A percentile compares a stretch with the other conserved stretches of the same genome.
Conservation (phyloP, 23 red algal species). For the Gracilariopsis chorda region DNA sequence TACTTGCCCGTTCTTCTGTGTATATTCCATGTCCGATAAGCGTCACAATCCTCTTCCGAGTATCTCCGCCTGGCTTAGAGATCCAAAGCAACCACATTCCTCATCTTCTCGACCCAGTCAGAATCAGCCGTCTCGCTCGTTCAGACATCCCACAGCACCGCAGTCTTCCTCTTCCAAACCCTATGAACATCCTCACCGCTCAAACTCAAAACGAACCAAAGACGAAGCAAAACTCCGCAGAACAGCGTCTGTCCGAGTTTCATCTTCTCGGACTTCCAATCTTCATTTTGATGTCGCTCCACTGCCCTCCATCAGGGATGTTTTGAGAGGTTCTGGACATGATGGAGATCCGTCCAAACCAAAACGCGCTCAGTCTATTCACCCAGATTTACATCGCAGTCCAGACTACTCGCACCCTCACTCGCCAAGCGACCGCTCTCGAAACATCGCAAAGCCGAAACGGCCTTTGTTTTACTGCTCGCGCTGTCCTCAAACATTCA, state of each 20-base stretch:
- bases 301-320: neutral
- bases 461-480: neutral
- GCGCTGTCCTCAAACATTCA: conserved; percentile 35
- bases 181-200: too few species aligned
- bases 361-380: neutral
- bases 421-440: neutral
- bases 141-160: too few species aligned
- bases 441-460: neutral
- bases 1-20: too few species aligned
- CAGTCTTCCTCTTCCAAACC: too few species aligned
- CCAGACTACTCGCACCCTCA: neutral
- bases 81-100: too few species aligned
- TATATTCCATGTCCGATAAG: too few species aligned
- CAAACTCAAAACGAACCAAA: neutral
- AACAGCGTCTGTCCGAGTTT: neutral
- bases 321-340: neutral
- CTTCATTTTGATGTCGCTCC: neutral
- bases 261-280: neutral
- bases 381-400: neutral
- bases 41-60: too few species aligned
- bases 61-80: too few species aligned
- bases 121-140: too few species aligned
- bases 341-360: neutral
- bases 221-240: neutral
- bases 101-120: too few species aligned